Evolutionary conservation across 2,329 filamentous ascomycete genomes (phyloP), one percentile per base, ranked within the genome.

Genomic region (Akanthomyces dipterigenus): DNA sequence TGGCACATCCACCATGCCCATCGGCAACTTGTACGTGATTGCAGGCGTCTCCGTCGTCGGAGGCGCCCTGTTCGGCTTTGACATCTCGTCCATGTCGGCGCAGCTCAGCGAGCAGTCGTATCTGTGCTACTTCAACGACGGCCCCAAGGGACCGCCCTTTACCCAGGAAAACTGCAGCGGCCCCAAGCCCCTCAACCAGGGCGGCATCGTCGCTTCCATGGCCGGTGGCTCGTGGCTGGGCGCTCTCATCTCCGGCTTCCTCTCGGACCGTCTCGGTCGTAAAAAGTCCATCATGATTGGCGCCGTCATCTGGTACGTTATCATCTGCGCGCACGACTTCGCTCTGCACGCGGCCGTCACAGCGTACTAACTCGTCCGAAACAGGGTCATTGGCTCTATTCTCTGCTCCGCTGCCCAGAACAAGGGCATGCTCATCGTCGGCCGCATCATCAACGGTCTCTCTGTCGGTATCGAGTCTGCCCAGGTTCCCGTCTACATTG

Each of bases 401-500:
- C 68, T 83, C 55, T 70, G 72, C 42, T 77, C 74, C 61, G 79
- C 79, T 31, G 69, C 78, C 1, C 73, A 78, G 53, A 78, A 79
- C 67, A 77, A 80, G 58, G 74, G 74, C 38, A 81, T 81, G 67
- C 70, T 87, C 46, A 80, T 82, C 55, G 77, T 77, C 31, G 82
- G 81, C 16, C 80, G 82, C 60, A 76, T 88, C 66, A 80, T 90
- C 73, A 89, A 88, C 71, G 87, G 87, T 62, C 70, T 89, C 62
- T 81, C 81, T 53, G 86, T 89, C 63, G 87, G 87, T 67, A 87
- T 88, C 78, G 69, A 70, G 1, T 88, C 85, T 20, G 84, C 86
- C 5, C 86, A 88, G 68, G 87, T 89, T 7, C 87, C 87, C 5
- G 86, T 89, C 61, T 90, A 89, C 72, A 83, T 89, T 55, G 82